Evolutionary conservation across 140 eudicot genomes (phyloP).

Genomic region (Senecio squalidus): DNA sequence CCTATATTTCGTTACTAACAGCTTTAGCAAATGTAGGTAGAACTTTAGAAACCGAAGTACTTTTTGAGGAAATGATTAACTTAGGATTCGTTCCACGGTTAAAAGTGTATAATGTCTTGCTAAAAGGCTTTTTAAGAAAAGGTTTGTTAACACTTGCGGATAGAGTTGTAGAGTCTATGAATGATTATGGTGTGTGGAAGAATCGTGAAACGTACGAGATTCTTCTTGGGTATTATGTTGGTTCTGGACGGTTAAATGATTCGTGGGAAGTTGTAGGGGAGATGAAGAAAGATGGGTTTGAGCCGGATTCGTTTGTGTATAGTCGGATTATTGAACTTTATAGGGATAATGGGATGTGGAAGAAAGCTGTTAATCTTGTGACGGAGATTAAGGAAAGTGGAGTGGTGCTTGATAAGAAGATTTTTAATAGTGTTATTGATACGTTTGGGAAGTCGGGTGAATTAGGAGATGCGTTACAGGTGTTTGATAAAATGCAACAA

Average conservation of each 20-base stretch:
- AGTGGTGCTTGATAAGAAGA: constrained; percentile 37
- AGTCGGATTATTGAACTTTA: constrained; percentile 70
- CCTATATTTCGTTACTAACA: constrained; percentile 40
- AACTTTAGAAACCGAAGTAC: constrained; percentile 63
- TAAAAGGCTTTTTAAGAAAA: constrained; percentile 51
- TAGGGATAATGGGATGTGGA: constrained; percentile 96
- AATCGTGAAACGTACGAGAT: constrained; percentile 65
- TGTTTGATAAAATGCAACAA: constrained; percentile 60
- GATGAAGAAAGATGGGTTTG: constrained; percentile 63
- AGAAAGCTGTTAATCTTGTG: constrained; percentile 56
- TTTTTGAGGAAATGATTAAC: constrained; percentile 53
- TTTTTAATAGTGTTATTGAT: constrained; percentile 64
- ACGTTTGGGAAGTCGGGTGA: constrained; percentile 76
- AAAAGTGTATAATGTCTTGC: constrained; percentile 47
- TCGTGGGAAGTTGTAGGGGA: constrained; percentile 56
- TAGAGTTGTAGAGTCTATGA: constrained; percentile 35
- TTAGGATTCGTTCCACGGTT: constrained; percentile 44
- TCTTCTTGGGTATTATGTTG: constrained; percentile 51
- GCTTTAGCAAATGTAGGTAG: constrained; percentile 60
- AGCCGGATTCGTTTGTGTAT: constrained; percentile 53
- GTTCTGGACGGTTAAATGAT: constrained; percentile 60
- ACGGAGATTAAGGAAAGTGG: constrained; percentile 55
- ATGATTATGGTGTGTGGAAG: constrained; percentile 35
- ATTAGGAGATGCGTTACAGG: constrained; percentile 48
- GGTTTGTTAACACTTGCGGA: constrained; percentile 51